phyloP scores from a whole-genome alignment of 306 rosid genomes.

The Vigna hirtella region DNA sequence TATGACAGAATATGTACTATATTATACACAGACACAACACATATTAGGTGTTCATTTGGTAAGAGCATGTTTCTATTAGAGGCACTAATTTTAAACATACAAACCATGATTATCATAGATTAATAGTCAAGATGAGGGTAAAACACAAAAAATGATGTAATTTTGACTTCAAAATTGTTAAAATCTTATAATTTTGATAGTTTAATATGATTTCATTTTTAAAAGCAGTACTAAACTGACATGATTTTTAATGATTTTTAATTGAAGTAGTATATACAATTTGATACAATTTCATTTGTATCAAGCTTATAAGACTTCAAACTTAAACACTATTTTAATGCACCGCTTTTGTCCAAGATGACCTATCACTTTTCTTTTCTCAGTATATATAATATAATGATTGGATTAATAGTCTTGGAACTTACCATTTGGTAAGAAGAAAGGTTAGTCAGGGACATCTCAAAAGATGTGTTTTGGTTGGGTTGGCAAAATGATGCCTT shows the following conservation, averaged over 20 bases:
- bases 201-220: too few relatives aligned
- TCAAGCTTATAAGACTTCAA: too few relatives aligned
- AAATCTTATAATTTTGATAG: too few relatives aligned
- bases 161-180: too few relatives aligned
- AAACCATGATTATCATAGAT: not conserved
- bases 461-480: conserved; percentile 42
- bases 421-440: conserved; percentile 3
- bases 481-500: conserved; percentile 37
- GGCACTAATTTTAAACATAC: not conserved
- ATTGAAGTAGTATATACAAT: too few relatives aligned
- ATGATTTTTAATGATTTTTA: too few relatives aligned
- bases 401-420: conserved; percentile 28
- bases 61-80: not conserved
- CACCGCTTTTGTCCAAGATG: too few relatives aligned
- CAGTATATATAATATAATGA: conserved; percentile 4
- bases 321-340: too few relatives aligned
- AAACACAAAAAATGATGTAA: too few relatives aligned
- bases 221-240: too few relatives aligned
- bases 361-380: not conserved
- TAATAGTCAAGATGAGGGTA: not conserved
- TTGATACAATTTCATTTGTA: too few relatives aligned
- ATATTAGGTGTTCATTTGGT: not conserved
- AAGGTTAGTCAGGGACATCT: conserved; percentile 44
- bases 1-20: not conserved
- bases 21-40: not conserved